A percentile compares a stretch with the other conserved stretches of the same genome.
phyloP scores from a whole-genome alignment of 495 filamentous ascomycete genomes.

The Peziza echinospora region DNA sequence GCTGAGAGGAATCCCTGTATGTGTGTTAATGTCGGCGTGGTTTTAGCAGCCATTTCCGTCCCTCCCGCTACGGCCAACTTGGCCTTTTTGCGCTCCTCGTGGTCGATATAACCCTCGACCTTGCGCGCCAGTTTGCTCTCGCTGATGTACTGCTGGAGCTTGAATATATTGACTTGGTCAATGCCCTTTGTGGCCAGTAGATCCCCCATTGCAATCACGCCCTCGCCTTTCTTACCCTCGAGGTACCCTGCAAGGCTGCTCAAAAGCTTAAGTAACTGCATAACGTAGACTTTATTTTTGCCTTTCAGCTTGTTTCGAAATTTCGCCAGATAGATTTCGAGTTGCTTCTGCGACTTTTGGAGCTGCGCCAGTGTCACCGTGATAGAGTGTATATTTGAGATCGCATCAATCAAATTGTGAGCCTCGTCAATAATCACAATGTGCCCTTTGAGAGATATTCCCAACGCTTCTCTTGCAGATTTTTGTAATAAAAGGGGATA shows the following conservation, averaged over 20 bases:
- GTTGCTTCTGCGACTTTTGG: slow-evolving; percentile 43
- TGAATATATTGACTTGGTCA: slow-evolving; percentile 86
- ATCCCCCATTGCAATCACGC: slow-evolving; percentile 41
- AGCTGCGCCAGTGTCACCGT: slow-evolving; percentile 53
- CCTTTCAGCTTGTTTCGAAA: slow-evolving; percentile 78
- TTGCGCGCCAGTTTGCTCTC: slow-evolving; percentile 89
- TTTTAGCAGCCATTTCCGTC: slow-evolving; percentile 10
- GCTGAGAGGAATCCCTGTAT: slow-evolving; percentile 64
- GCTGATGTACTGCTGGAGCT: slow-evolving; percentile 65
- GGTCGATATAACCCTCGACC: slow-evolving; percentile 63
- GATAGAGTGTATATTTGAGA: slow-evolving; percentile 67
- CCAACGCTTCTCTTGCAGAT: slow-evolving; percentile 70
- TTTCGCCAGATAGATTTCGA: slow-evolving; percentile 63
- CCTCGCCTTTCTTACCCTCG: slow-evolving; percentile 30
- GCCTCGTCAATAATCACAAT: slow-evolving; percentile 91
- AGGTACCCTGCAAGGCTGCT: slow-evolving; percentile 53
- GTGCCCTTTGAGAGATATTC: slow-evolving; percentile 66
- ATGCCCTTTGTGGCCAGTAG: slow-evolving; percentile 69
- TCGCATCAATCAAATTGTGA: slow-evolving; percentile 92
- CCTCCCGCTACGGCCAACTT: neutral
- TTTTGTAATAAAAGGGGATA: slow-evolving; percentile 81
- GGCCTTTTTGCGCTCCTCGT: slow-evolving; percentile 29
- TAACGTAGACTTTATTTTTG: slow-evolving; percentile 78
- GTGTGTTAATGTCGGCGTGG: slow-evolving; percentile 55
- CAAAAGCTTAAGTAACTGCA: slow-evolving; percentile 60